Evolutionary conservation across 1,284 basidiomycete species (phyloP).

Genomic region (Athelia psychrophila): DNA sequence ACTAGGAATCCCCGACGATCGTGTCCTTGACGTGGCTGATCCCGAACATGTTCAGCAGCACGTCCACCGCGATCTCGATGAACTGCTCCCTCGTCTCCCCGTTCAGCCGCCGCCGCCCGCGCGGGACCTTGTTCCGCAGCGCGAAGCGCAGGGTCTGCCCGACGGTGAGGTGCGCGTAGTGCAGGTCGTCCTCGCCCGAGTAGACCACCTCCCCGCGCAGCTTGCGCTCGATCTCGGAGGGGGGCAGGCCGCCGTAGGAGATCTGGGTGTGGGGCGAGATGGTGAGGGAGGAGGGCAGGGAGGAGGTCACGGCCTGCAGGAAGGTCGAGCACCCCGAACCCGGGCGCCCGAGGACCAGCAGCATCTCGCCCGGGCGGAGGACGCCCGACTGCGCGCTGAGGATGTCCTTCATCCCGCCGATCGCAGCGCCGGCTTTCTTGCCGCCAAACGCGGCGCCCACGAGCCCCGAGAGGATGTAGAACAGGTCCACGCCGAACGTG

Average conservation of each 20-base stretch:
- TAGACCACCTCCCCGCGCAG: conserved; percentile 21
- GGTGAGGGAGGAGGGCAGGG: conserved; percentile 37
- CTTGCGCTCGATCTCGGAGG: conserved; percentile 15
- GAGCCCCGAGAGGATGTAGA: neutral
- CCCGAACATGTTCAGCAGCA: conserved; percentile 54
- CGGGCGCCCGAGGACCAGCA: conserved; percentile 36
- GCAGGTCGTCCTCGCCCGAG: conserved; percentile 5
- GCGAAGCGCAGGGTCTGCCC: neutral
- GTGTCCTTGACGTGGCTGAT: conserved; percentile 38
- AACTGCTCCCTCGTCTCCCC: conserved; percentile 25
- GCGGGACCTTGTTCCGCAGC: neutral
- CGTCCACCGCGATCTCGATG: conserved; percentile 33
- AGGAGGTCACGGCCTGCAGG: conserved; percentile 29
- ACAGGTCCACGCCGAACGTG: neutral
- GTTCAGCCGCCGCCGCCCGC: conserved; percentile 13
- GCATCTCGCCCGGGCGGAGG: neutral
- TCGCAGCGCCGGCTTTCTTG: neutral
- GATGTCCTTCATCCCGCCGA: neutral
- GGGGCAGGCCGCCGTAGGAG: conserved; percentile 20
- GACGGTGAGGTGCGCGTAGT: neutral
- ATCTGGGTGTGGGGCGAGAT: conserved; percentile 27
- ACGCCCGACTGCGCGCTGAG: neutral
- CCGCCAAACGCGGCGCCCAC: neutral
- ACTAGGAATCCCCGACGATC: conserved; percentile 40
- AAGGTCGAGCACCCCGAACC: conserved; percentile 39